Evolutionary conservation across 768 basidiomycete genomes (phyloP).

Genomic region (Favolaschia claudopus): DNA sequence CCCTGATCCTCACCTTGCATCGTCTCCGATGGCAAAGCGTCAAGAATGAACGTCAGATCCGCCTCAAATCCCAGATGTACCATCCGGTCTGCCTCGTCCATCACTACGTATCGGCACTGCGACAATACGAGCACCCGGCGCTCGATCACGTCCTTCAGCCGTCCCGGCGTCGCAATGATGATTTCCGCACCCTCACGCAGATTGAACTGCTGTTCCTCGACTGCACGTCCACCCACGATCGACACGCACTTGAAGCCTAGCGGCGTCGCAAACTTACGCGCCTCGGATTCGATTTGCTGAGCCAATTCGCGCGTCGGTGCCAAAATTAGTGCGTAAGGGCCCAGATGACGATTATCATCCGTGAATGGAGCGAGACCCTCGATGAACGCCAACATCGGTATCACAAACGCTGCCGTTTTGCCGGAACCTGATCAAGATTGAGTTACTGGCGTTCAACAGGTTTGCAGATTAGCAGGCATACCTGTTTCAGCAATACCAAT

Average conservation of each 20-base stretch:
- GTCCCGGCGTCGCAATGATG: constrained; percentile 98
- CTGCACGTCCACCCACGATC: constrained; percentile 95
- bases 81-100: constrained; percentile 99
- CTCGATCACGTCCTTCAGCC: constrained; percentile 97
- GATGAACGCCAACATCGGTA: constrained; percentile 97
- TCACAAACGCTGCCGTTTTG: constrained; percentile 98
- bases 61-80: constrained; percentile 97
- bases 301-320: constrained; percentile 99
- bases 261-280: constrained; percentile 89
- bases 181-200: constrained; percentile 98
- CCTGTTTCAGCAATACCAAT: constrained; percentile 99
- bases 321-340: constrained; percentile 91
- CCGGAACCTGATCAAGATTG: constrained; percentile 76
- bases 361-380: constrained; percentile 82
- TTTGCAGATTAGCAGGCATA: constrained; percentile 42
- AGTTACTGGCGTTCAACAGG: constrained; percentile 8
- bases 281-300: constrained; percentile 95
- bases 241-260: constrained; percentile 95
- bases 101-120: constrained; percentile 98
- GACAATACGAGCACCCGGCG: constrained; percentile 93
- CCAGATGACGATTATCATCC: constrained; percentile 93
- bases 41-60: constrained; percentile 93
- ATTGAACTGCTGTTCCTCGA: constrained; percentile 98
- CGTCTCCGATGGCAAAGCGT: constrained; percentile 86
- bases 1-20: constrained; percentile 86